Evolutionary conservation across 495 filamentous ascomycete genomes (phyloP).

Genomic region (Alectoria sarmentosa): DNA sequence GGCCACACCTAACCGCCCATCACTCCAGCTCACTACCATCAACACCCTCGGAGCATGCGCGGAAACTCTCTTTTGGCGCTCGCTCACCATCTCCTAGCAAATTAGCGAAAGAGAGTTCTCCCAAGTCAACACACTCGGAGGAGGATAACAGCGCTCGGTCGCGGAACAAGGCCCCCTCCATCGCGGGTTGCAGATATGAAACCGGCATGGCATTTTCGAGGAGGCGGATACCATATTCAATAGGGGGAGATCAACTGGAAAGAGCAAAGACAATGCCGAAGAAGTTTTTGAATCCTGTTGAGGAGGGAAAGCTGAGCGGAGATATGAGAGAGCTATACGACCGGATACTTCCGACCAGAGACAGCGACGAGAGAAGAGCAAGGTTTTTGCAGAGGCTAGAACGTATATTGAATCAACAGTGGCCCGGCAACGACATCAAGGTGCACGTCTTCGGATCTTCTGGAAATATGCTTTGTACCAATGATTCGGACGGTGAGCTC

Average conservation of each 20-base stretch:
- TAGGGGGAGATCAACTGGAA: constrained; percentile 69
- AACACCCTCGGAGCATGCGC: constrained; percentile 83
- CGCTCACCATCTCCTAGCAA: constrained; percentile 79
- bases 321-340: constrained; percentile 82
- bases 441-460: constrained; percentile 96
- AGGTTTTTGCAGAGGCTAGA: constrained; percentile 80
- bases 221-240: constrained; percentile 82
- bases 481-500: constrained; percentile 84
- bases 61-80: constrained; percentile 75
- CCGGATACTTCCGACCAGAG: constrained; percentile 70
- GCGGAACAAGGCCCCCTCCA: constrained; percentile 24
- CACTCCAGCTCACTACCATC: constrained; percentile 92
- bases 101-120: constrained; percentile 65
- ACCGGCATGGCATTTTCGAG: constrained; percentile 63
- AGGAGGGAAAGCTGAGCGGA: constrained; percentile 67
- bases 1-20: constrained; percentile 44
- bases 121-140: constrained; percentile 85
- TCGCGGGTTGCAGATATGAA: constrained; percentile 73
- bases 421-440: constrained; percentile 83
- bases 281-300: constrained; percentile 59
- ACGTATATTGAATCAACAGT: constrained; percentile 76
- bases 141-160: constrained; percentile 33
- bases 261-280: constrained; percentile 59
- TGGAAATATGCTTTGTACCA: constrained; percentile 89
- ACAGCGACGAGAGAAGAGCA: constrained; percentile 66